Conservation (phyloP, 306 rosid species). For the Pyrus pyrifolia region DNA sequence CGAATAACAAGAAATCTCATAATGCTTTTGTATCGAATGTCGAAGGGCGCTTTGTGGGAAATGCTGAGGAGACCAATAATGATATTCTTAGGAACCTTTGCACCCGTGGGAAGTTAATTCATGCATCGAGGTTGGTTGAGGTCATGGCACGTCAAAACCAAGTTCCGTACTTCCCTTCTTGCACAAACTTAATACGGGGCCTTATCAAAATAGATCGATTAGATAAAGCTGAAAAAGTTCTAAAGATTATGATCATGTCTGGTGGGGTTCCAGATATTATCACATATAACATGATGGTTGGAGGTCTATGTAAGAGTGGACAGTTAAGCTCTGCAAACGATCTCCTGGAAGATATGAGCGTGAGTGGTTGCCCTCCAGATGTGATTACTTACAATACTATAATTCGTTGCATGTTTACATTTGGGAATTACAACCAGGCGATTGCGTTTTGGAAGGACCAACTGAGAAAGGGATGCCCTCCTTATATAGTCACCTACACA, state of each 20-base stretch:
- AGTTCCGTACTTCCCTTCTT: constrained; percentile 65
- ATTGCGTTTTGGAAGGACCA: constrained; percentile 75
- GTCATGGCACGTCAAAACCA: constrained; percentile 68
- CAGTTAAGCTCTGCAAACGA: constrained; percentile 47
- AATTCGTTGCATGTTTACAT: constrained; percentile 52
- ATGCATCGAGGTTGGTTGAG: constrained; percentile 62
- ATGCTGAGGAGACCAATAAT: constrained; percentile 53
- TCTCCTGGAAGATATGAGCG: constrained; percentile 66
- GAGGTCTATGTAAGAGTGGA: constrained; percentile 60
- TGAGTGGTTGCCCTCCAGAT: constrained; percentile 86
- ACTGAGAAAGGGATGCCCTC: constrained; percentile 75
- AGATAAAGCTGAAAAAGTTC: constrained; percentile 49
- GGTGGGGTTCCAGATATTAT: constrained; percentile 78
- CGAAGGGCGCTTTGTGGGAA: constrained; percentile 48
- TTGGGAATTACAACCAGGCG: constrained; percentile 49
- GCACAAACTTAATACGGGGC: constrained; percentile 70
- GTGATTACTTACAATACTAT: constrained; percentile 71
- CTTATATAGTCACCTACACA: constrained; percentile 70
- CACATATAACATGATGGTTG: constrained; percentile 70
- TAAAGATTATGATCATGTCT: constrained; percentile 63
- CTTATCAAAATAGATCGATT: constrained; percentile 32
- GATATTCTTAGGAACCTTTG: constrained; percentile 54
- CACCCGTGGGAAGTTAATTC: constrained; percentile 41
- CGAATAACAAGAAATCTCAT: constrained; percentile 24
- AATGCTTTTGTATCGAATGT: constrained; percentile 26